Conservation (phyloP, 257 asterid species). For the Lantana camara region DNA sequence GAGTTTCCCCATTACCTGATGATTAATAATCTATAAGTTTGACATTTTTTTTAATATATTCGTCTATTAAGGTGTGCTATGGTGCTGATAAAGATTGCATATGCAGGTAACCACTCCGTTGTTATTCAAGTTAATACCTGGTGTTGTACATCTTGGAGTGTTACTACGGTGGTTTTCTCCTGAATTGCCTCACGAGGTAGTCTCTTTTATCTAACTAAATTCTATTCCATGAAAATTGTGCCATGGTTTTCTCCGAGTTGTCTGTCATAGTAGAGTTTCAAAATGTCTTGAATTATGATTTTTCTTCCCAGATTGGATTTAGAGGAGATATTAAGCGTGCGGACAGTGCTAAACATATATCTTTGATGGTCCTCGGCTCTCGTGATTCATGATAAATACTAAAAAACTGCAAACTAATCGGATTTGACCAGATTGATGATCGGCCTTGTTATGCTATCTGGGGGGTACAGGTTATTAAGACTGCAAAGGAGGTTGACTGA, state of each 20-base stretch:
- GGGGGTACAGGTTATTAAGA: conserved; percentile 70
- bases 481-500: conserved; percentile 64
- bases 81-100: conserved; percentile 34
- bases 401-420: conserved; percentile 46
- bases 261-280: conserved; percentile 40
- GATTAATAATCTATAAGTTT: no score
- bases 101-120: conserved; percentile 83
- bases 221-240: no score
- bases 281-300: conserved; percentile 43
- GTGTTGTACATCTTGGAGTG: conserved; percentile 76
- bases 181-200: conserved; percentile 62
- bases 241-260: conserved; percentile 32
- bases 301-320: conserved; percentile 69
- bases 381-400: conserved; percentile 55
- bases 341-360: conserved; percentile 66
- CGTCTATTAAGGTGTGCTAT: conserved; percentile 13
- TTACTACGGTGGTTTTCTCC: conserved; percentile 75
- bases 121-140: conserved; percentile 82
- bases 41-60: neutral
- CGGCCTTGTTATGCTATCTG: conserved; percentile 59
- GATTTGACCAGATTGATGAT: conserved; percentile 11
- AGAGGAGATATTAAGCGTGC: conserved; percentile 71
- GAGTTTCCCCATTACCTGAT: no score
- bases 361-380: conserved; percentile 69
- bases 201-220: neutral